Evolutionary conservation across 78 protist genomes (phyloP).

Genomic region (Isochrysis galbana): DNA sequence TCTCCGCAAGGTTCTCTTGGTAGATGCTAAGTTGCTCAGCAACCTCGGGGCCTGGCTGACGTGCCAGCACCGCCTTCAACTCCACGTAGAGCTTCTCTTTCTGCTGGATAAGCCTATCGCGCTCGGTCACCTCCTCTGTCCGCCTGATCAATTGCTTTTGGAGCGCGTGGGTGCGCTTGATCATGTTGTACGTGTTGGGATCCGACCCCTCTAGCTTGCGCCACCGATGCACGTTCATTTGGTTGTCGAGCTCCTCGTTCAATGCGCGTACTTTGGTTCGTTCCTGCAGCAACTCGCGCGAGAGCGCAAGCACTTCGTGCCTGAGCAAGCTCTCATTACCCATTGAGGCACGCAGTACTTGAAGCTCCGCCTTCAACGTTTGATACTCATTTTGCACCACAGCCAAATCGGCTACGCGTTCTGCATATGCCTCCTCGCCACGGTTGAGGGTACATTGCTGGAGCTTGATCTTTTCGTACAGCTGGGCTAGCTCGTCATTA

Average conservation of each 20-base stretch:
- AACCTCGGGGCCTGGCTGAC: constrained; percentile 86
- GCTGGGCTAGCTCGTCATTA: constrained; percentile 88
- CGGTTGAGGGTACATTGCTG: constrained; percentile 80
- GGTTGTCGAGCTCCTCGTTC: constrained; percentile 89
- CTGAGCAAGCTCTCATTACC: constrained; percentile 18
- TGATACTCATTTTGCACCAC: too few relatives aligned
- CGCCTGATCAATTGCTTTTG: constrained; percentile 82
- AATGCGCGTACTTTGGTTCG: constrained; percentile 73
- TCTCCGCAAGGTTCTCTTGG: constrained; percentile 60
- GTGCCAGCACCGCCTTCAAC: constrained; percentile 76
- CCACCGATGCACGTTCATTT: constrained; percentile 87
- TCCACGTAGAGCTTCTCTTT: constrained; percentile 82
- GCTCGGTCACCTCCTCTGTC: constrained; percentile 83
- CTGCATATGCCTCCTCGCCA: constrained; percentile 81
- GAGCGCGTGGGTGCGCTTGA: constrained; percentile 79
- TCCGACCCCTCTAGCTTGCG: constrained; percentile 43
- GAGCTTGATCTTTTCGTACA: constrained; percentile 86
- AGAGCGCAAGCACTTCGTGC: constrained; percentile 63
- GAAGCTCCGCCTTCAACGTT: too few relatives aligned
- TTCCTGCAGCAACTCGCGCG: constrained; percentile 81
- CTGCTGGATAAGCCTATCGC: constrained; percentile 82
- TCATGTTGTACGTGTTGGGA: constrained; percentile 54
- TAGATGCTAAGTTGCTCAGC: constrained; percentile 69
- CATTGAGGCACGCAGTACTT: constrained; percentile 4
- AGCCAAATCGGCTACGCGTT: too few relatives aligned